Percentiles rank a stretch among this genome's conserved stretches.
These are phyloP conservation scores for Penicillium sp. DNA, from an alignment of 2,329 filamentous ascomycete species.

Conservation along the genomic window DNA sequence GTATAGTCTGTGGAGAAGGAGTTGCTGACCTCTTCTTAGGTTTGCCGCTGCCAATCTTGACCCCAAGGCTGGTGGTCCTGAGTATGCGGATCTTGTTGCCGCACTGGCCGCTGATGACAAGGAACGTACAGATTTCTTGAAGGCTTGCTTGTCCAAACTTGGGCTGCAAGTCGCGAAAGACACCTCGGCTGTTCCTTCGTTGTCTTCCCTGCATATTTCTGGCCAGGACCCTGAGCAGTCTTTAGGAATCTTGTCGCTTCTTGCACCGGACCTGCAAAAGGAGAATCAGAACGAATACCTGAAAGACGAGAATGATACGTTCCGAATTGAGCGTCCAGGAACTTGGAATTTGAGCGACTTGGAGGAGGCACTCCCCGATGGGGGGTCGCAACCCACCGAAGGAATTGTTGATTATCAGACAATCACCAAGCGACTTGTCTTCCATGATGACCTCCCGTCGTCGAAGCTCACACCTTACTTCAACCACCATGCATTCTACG, in stretches of 20 bases:
- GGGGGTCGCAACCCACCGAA: constrained; percentile 36
- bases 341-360: constrained; percentile 60
- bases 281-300: constrained; percentile 70
- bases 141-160: constrained; percentile 74
- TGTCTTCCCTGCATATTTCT: constrained; percentile 81
- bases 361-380: constrained; percentile 51
- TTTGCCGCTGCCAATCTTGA: constrained; percentile 79
- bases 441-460: constrained; percentile 70
- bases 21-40: constrained; percentile 49
- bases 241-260: constrained; percentile 63
- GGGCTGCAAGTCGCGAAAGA: constrained; percentile 75
- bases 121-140: constrained; percentile 70
- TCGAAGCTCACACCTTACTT: constrained; percentile 79
- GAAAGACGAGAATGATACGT: constrained; percentile 77
- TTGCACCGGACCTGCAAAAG: constrained; percentile 64
- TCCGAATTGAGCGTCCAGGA: constrained; percentile 70
- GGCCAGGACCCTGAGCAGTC: constrained; percentile 64
- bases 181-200: constrained; percentile 67
- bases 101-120: constrained; percentile 68
- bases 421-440: constrained; percentile 69
- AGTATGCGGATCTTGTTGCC: constrained; percentile 69
- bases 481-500: constrained; percentile 77
- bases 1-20: constrained; percentile 2
- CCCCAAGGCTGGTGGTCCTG: constrained; percentile 63
- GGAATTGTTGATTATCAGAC: constrained; percentile 73